phyloP scores from a whole-genome alignment of 2,329 filamentous ascomycete genomes.

The Ilyonectria robusta region DNA sequence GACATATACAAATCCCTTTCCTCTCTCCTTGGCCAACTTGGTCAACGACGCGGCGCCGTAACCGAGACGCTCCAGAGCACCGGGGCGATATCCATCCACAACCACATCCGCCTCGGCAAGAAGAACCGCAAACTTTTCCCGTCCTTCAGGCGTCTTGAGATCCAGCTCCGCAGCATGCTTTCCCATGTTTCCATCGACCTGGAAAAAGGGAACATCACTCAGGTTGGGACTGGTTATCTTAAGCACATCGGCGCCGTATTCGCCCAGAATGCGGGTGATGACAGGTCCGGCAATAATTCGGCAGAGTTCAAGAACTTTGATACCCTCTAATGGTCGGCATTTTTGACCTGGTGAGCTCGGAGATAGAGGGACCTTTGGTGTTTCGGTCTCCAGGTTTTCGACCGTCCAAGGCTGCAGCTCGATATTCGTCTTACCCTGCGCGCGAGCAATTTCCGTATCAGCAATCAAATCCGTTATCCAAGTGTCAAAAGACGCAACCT shows the following conservation, averaged over 20 bases:
- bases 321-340: slow-evolving; percentile 64
- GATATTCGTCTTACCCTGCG: slow-evolving; percentile 61
- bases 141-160: slow-evolving; percentile 68
- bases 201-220: slow-evolving; percentile 80
- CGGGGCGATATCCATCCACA: slow-evolving; percentile 78
- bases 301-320: slow-evolving; percentile 82
- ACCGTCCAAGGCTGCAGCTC: slow-evolving; percentile 64
- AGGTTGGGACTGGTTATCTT: slow-evolving; percentile 78
- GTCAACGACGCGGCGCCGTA: slow-evolving; percentile 71
- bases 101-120: slow-evolving; percentile 75
- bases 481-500: slow-evolving; percentile 17
- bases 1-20: slow-evolving; percentile 77
- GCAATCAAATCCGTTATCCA: background rate
- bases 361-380: slow-evolving; percentile 61
- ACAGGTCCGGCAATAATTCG: slow-evolving; percentile 84
- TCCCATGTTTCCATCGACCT: slow-evolving; percentile 80
- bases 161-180: slow-evolving; percentile 77
- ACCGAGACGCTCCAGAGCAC: slow-evolving; percentile 73
- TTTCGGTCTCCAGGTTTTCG: slow-evolving; percentile 63
- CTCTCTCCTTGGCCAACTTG: slow-evolving; percentile 65
- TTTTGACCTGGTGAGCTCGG: slow-evolving; percentile 28
- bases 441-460: background rate
- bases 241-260: slow-evolving; percentile 81
- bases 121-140: slow-evolving; percentile 70
- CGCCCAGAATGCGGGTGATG: slow-evolving; percentile 79